Base-by-base conservation (phyloP, 306 rosid species). In the Quillaja saponaria region DNA sequence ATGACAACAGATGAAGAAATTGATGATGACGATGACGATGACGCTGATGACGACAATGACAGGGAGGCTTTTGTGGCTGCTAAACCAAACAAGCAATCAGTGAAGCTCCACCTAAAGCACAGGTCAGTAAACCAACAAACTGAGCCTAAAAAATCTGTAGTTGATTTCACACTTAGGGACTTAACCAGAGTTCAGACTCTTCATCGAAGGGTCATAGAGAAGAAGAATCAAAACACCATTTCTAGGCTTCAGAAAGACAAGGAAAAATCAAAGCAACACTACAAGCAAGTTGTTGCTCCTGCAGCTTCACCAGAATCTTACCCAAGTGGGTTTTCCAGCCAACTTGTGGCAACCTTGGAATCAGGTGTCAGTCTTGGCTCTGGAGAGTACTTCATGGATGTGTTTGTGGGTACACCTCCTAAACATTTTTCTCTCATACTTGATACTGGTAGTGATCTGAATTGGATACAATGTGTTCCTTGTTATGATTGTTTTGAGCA, bases 311-410 rank as follows among this genome's bases (percentile, higher is more conserved):
- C 87, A 56, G 90, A 77, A 39, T 82, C 81, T 34, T 51, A 67
- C 13, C 10, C 51, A 4, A 44, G 64, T 7, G 75, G 55, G 21
- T 40, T 74, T 38, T 71, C 91, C 0, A 79, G 87, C 20, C 87
- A 80, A 77, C 87, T 94, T 35, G 78, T 84, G 78, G 98, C 98
- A 12, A 92, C 96, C 16, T 67, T 92, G 80, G 95, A 64, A 72
- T 94, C 99, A 2, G 99, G 99, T n/a, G 97, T 87, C 19, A 88
- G 85, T 42, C 88, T 85, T 48, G 99, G 99, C 33, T 94, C 99
- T 5, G 99, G 99, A 17, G 99, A 94, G 59, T 94, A 94, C 61
- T 94, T 94, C 81, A 89, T 94, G 83, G 99, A 94, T 69, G 99
- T 94, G 55, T 85, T 94, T 68, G 56, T 94, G 13, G 99, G 99